phyloP scores from a whole-genome alignment of 768 basidiomycete genomes.

The Phaffia tasmanica region DNA sequence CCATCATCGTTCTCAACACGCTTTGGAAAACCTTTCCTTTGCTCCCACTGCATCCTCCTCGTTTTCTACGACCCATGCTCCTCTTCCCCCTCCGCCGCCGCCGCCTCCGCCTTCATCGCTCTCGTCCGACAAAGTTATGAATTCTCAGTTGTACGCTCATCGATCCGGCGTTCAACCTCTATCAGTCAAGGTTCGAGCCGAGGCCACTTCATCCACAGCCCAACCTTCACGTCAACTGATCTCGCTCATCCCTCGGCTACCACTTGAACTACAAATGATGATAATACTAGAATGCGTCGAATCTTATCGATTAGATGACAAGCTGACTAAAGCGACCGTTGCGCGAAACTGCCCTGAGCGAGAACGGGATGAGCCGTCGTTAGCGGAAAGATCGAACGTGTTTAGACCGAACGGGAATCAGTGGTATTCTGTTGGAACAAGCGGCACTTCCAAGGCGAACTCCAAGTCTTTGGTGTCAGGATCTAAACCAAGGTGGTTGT shows the following conservation, averaged over 20 bases:
- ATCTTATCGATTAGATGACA: constrained; percentile 16
- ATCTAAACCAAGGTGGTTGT: constrained; percentile 1
- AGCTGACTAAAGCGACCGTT: not conserved
- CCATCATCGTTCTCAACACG: not conserved
- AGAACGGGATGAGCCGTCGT: not conserved
- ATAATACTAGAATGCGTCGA: constrained; percentile 13
- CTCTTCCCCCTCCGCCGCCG: not conserved
- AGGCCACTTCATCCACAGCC: not conserved
- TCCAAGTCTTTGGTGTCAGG: not conserved
- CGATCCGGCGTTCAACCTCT: not conserved
- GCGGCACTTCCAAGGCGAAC: not conserved
- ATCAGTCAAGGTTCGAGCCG: not conserved
- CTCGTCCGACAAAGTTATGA: not conserved
- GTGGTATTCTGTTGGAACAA: not conserved
- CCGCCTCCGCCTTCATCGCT: not conserved
- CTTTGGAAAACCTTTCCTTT: not conserved
- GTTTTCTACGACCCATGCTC: not conserved
- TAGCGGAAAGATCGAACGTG: not conserved
- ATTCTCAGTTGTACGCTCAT: too few relatives aligned
- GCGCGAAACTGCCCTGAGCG: too few relatives aligned
- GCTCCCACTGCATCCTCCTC: not conserved
- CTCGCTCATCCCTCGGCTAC: constrained; percentile 9
- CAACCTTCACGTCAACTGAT: not conserved
- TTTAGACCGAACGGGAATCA: not conserved
- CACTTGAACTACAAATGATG: constrained; percentile 20